These are phyloP conservation scores for Purshia tridentata DNA, from an alignment of 306 rosid genomes.

Conservation along the genomic window DNA sequence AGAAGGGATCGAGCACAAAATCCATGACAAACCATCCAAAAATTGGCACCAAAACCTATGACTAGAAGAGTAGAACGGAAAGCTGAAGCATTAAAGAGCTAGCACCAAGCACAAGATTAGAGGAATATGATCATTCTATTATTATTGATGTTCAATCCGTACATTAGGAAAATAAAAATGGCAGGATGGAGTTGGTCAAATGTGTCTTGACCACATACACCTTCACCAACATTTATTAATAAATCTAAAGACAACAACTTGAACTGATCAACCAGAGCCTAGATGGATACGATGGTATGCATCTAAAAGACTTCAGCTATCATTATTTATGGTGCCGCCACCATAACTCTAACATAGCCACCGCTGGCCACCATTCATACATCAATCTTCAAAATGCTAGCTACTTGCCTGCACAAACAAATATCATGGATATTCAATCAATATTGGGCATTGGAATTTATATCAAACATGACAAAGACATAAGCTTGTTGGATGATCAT, in stretches of 20 bases:
- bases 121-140: slow-evolving; percentile 35
- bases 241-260: not conserved
- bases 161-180: slow-evolving; percentile 15
- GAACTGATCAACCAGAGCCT: slow-evolving; percentile 1
- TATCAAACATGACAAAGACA: not conserved
- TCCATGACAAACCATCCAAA: slow-evolving; percentile 31
- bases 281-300: slow-evolving; percentile 27
- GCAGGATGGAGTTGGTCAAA: slow-evolving; percentile 39
- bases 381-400: slow-evolving; percentile 25
- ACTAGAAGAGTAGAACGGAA: slow-evolving; percentile 5
- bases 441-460: not conserved
- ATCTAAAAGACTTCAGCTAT: not conserved
- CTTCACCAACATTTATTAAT: slow-evolving; percentile 28
- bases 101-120: slow-evolving; percentile 37
- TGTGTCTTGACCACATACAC: slow-evolving; percentile 31
- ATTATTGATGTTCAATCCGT: slow-evolving; percentile 36
- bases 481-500: not conserved
- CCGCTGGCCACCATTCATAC: slow-evolving; percentile 24
- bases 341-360: too few species aligned
- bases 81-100: slow-evolving; percentile 26
- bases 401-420: slow-evolving; percentile 41
- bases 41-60: slow-evolving; percentile 19
- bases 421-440: slow-evolving; percentile 16
- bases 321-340: not conserved
- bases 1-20: slow-evolving; percentile 40